These are phyloP conservation scores for Neofusicoccum sp. DNA, from an alignment of 2,329 filamentous ascomycete genomes.

Conservation along the genomic window DNA sequence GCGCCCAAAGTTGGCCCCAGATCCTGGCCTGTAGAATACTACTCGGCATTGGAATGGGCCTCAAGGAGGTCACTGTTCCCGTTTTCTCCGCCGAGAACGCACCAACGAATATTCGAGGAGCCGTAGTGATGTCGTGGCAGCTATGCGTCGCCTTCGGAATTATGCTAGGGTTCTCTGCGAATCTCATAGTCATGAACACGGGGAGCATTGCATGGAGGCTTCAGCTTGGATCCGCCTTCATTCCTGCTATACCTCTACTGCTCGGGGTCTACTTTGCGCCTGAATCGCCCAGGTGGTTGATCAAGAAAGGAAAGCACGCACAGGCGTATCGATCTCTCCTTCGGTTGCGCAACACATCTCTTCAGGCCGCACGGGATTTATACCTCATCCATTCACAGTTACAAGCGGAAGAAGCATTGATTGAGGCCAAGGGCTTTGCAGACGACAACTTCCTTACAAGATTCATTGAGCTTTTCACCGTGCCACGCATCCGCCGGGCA, in stretches of 20 bases:
- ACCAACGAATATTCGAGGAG: constrained; percentile 41
- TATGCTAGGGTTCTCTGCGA: constrained; percentile 43
- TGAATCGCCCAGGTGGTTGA: constrained; percentile 38
- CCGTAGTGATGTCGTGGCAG: constrained; percentile 48
- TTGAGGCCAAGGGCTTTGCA: constrained; percentile 22
- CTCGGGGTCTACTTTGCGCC: constrained; percentile 42
- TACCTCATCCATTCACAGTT: constrained; percentile 42
- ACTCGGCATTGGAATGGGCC: constrained; percentile 45
- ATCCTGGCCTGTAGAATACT: constrained; percentile 30
- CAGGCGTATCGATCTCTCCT: constrained; percentile 41
- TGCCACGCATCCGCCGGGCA: constrained; percentile 67
- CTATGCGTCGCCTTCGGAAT: constrained; percentile 46
- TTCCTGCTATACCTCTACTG: constrained; percentile 37
- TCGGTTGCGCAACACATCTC: constrained; percentile 38
- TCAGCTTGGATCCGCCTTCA: constrained; percentile 40
- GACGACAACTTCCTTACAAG: constrained; percentile 41
- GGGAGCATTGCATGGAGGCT: constrained; percentile 38
- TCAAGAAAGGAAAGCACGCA: constrained; percentile 40
- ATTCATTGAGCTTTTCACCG: constrained; percentile 60
- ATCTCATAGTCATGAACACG: constrained; percentile 38
- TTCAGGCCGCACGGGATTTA: constrained; percentile 44
- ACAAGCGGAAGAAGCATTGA: constrained; percentile 32
- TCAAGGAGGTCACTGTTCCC: constrained; percentile 46
- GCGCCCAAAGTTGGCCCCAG: constrained; percentile 40
- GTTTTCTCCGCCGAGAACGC: constrained; percentile 40